Conservation (phyloP, 805 yeast species). For the Candida gorgasii region DNA sequence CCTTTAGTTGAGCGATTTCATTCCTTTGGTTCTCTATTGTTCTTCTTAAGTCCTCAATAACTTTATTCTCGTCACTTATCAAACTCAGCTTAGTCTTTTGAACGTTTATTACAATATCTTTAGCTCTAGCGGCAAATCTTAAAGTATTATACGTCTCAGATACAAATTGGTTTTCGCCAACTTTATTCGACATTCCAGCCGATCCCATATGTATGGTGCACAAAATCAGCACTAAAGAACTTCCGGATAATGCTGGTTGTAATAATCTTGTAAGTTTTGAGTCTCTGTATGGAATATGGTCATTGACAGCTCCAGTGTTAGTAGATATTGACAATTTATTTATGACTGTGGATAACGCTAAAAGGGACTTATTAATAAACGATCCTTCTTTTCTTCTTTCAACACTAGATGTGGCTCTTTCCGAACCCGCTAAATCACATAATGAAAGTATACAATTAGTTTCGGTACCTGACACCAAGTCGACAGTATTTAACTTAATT, state of each 20-base stretch:
- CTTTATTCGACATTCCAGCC: constrained; percentile 13
- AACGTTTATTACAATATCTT: constrained; percentile 74
- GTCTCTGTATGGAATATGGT: constrained; percentile 90
- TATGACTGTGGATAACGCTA: constrained; percentile 92
- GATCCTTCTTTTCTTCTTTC: constrained; percentile 94
- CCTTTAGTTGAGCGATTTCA: constrained; percentile 47
- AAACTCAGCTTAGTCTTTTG: constrained; percentile 46
- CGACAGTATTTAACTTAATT: constrained; percentile 53
- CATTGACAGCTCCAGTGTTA: constrained; percentile 30
- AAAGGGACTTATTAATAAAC: constrained; percentile 83
- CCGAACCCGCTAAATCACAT: constrained; percentile 98
- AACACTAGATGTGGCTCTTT: constrained; percentile 67
- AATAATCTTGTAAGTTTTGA: constrained; percentile 85
- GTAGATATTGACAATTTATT: constrained; percentile 61
- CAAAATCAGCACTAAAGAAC: constrained; percentile 76
- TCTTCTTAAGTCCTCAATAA: constrained; percentile 55
- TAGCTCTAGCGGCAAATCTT: constrained; percentile 91
- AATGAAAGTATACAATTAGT: constrained; percentile 67
- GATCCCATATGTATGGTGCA: constrained; percentile 80
- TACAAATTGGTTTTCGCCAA: constrained; percentile 42
- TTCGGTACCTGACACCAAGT: constrained; percentile 39
- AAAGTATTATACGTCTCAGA: constrained; percentile 85
- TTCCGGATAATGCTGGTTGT: constrained; percentile 91
- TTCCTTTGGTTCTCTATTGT: constrained; percentile 63
- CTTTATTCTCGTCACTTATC: constrained; percentile 26